phyloP scores from a whole-genome alignment of 2,329 filamentous ascomycete species.

The Aspergillus vadensis region DNA sequence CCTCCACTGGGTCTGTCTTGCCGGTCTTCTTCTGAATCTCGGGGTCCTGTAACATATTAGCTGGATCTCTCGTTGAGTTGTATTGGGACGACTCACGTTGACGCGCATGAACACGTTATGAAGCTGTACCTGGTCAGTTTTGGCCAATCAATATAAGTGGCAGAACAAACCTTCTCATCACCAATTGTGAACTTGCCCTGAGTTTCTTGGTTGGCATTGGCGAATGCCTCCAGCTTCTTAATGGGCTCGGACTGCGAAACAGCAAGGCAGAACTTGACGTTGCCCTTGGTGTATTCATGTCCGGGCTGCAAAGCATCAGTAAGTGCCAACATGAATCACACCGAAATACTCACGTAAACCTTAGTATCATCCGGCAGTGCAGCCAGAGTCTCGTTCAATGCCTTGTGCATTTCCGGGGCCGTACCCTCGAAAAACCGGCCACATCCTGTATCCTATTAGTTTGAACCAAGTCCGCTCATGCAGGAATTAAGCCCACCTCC shows the following conservation, averaged over 20 bases:
- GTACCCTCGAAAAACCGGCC: slow-evolving; percentile 95
- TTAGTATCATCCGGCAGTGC: slow-evolving; percentile 84
- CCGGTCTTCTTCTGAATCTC: slow-evolving; percentile 81
- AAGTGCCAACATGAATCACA: background rate
- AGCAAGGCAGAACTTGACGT: slow-evolving; percentile 82
- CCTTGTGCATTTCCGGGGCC: slow-evolving; percentile 86
- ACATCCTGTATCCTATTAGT: slow-evolving; percentile 64
- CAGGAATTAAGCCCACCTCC: slow-evolving; percentile 60
- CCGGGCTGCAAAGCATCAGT: slow-evolving; percentile 64
- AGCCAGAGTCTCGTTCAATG: slow-evolving; percentile 82
- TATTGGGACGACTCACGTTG: slow-evolving; percentile 57
- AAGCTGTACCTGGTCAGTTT: slow-evolving; percentile 53
- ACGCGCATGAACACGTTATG: slow-evolving; percentile 98
- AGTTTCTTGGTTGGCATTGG: slow-evolving; percentile 78
- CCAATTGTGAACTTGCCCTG: slow-evolving; percentile 96
- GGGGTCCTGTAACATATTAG: slow-evolving; percentile 62
- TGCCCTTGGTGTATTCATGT: slow-evolving; percentile 97
- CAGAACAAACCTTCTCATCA: slow-evolving; percentile 77
- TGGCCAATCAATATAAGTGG: background rate
- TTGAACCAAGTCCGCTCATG: background rate
- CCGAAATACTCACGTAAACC: slow-evolving; percentile 69
- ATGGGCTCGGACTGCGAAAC: slow-evolving; percentile 75
- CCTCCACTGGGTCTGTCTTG: slow-evolving; percentile 74
- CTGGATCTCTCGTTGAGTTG: background rate
- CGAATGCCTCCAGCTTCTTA: slow-evolving; percentile 74